A percentile compares a stretch with the other conserved stretches of the same genome.
Conservation (phyloP, 139 green algal species). For the Penium margaritaceum region DNA sequence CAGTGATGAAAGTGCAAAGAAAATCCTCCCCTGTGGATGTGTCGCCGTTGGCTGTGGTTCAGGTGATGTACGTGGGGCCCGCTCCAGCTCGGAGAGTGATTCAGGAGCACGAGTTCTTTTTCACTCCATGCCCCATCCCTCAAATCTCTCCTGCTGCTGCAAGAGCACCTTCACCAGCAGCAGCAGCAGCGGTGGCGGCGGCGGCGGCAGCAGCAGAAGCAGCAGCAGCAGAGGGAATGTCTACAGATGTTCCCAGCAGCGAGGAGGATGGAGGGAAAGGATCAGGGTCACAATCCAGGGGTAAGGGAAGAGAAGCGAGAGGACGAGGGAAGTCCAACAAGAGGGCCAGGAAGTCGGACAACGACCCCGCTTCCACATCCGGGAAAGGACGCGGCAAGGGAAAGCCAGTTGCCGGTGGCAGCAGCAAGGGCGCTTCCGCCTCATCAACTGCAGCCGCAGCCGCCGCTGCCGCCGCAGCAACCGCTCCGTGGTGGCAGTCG, state of each 20-base stretch:
- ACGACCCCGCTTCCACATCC: no score
- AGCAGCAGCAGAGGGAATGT: slow-evolving; percentile 20
- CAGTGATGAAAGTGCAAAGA: no score
- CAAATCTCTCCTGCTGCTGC: background rate
- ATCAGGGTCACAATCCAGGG: no score
- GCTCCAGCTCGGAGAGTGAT: slow-evolving; percentile 55
- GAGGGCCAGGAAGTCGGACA: no score
- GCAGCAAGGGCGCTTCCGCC: background rate
- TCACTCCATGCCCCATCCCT: background rate
- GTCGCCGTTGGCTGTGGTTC: background rate
- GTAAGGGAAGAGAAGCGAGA: no score
- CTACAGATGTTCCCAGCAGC: no score
- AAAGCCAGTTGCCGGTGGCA: background rate
- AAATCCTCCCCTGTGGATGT: no score
- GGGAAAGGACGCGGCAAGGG: no score
- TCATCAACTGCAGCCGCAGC: background rate
- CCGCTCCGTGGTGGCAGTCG: no score
- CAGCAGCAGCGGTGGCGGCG: background rate
- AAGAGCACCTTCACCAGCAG: background rate
- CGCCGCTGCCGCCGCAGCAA: background rate
- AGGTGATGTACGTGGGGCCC: slow-evolving; percentile 76
- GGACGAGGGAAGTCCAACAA: no score
- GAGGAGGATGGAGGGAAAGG: no score
- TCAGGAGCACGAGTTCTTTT: slow-evolving; percentile 60
- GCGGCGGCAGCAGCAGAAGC: slow-evolving; percentile 19